These are phyloP conservation scores for Glebionis coronaria DNA, from an alignment of 129 eudicot species.

Conservation along the genomic window DNA sequence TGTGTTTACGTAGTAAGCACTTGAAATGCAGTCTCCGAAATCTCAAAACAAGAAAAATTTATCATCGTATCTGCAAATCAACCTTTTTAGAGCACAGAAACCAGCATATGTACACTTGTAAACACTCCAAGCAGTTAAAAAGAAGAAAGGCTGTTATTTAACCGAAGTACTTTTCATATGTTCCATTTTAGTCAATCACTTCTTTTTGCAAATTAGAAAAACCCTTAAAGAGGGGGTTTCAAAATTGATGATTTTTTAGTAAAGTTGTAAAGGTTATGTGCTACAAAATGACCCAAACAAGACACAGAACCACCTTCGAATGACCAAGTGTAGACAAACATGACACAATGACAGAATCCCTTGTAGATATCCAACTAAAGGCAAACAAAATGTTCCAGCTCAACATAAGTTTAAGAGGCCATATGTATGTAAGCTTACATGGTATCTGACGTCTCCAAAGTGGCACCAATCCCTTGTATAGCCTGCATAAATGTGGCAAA, in stretches of 20 bases:
- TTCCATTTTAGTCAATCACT: too few relatives aligned
- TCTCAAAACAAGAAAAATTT: constrained; percentile 95
- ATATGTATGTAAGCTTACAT: constrained; percentile 43
- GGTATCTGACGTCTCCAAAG: constrained; percentile 93
- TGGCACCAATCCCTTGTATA: constrained; percentile 83
- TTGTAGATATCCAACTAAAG: background rate
- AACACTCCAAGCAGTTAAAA: background rate
- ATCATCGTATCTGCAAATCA: constrained; percentile 82
- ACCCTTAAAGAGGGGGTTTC: too few relatives aligned
- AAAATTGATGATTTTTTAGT: too few relatives aligned
- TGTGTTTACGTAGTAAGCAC: constrained; percentile 70
- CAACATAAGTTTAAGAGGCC: background rate
- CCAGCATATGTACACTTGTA: background rate
- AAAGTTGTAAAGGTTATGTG: too few relatives aligned
- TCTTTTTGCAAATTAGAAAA: too few relatives aligned
- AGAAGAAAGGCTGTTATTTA: too few relatives aligned
- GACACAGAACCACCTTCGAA: too few relatives aligned
- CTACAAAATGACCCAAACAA: too few relatives aligned
- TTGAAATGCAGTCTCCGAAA: constrained; percentile 73
- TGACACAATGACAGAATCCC: too few relatives aligned
- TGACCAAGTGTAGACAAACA: too few relatives aligned
- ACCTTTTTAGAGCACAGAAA: background rate
- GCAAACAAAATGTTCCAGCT: background rate
- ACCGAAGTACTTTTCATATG: too few relatives aligned
- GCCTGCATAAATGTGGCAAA: constrained; percentile 38